Base-by-base conservation (phyloP, 2,329 filamentous ascomycete species). In the Exophiala calicioides region DNA sequence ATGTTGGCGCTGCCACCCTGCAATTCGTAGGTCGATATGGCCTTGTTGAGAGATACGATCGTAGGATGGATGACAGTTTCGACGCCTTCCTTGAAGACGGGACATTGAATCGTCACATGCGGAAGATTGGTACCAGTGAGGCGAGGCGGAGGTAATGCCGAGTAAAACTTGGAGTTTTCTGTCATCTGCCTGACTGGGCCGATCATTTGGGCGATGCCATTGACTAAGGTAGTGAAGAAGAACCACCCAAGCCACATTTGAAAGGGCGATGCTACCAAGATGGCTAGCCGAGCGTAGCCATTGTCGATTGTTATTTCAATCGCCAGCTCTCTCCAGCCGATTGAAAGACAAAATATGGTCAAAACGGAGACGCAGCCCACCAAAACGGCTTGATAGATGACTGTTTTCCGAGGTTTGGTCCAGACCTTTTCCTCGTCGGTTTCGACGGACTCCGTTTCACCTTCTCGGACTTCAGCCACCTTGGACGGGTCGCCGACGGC, bases 71-170 rank as follows among this genome's bases (percentile, higher is more conserved):
- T 81, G 59, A 94, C 88, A 51, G 75, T 80, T 18, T 70, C 70
- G 3, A 94, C 75, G 56, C 87, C 87, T 65, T 94, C 89, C 66
- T 91, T 93, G 73, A 93, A 94, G 0, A 94, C 86, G 3, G 89
- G 88, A 64, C 87, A 90, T 62, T 95, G 88, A 30, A 95, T 85
- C 2, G 87, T 91, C 44, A 79, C 19, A 73, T 69, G 60, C 70
- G 76, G 42, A 4, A 33, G 37, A 9, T 32, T 24, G 32, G 48
- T 52, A 20, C 26, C 38, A 33, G 36, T 27, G n/a, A 52, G 35
- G 26, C 56, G 77, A 10, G 19, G 16, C 15, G 40, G 30, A 8
- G 26, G 39, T 26, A 27, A 30, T 26, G 26, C 70, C 19, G 70
- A 73, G 60, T 68, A 74, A 59, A 65, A 73, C 52, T 69, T 73